Base-by-base conservation (phyloP, 2,329 filamentous ascomycete species). In the Davidsoniella virescens region DNA sequence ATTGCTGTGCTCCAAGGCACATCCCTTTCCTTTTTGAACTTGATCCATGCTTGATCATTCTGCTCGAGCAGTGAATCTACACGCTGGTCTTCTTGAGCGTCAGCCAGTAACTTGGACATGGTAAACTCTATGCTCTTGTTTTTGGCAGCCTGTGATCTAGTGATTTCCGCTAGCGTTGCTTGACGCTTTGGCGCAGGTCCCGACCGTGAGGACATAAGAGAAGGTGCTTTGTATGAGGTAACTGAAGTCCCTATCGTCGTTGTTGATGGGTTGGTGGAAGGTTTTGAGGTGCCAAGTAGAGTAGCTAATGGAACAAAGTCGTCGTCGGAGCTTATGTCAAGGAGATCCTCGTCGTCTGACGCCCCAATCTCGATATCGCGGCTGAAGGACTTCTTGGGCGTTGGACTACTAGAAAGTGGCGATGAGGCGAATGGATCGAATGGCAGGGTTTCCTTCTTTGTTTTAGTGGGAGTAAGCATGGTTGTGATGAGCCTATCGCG, bases 261-360 rank as follows among this genome's bases (percentile, higher is more conserved):
- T 23, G 49, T 17, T 7, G 29, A 25, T 25, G 17, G 26, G 14
- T 43, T 17, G 2, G 23, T 47, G 5, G 36, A 17, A 20, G 9
- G 3, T 4, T n/a, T 6, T 33, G 29, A 18, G 38, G 38, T 38
- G 9, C 26, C 38, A 23, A 50, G 41, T 12, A 50, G 48, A 18
- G 41, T 29, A 5, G 18, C 33, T 20, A 50, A 44, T 7, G 48
- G 70, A 12, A 81, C 67, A 0, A 80, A 81, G 45, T 72, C 72
- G 16, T 58, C 74, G 56, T 80, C 71, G 25, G 71, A 72, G 16
- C 73, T 78, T n/a, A 58, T 74, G 56, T 79, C 71, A 12, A 33
- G 29, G 25, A 71, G 72, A 16, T 73, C 73, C n/a, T 84, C 82
- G 8, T 82, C 81, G 58, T 88, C 84, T 0, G 84, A 87, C 49